Conservation (phyloP, 306 rosid species). For the Lathyrus oleraceus region DNA sequence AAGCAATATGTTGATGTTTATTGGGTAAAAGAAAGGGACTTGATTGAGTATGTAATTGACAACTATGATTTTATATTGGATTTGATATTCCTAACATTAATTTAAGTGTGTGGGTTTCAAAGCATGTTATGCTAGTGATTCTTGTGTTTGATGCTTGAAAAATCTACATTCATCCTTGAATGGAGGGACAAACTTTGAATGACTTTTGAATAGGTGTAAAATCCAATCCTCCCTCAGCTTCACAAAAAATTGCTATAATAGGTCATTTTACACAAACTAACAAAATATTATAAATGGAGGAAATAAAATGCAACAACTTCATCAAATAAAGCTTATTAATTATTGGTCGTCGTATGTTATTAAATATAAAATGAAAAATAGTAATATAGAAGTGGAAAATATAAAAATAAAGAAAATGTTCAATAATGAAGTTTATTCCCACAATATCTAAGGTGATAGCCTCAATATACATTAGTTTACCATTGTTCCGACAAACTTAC, state of each 20-base stretch:
- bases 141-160: background rate
- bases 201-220: background rate
- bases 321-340: no score
- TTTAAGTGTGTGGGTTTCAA: background rate
- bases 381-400: no score
- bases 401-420: no score
- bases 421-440: no score
- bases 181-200: background rate
- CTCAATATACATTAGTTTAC: no score
- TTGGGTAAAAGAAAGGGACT: background rate
- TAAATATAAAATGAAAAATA: no score
- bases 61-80: background rate
- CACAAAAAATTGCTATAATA: background rate
- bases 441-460: no score
- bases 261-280: background rate
- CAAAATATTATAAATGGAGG: background rate
- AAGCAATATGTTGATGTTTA: background rate
- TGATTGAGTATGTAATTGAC: constrained; percentile 4
- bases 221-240: background rate
- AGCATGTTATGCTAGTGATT: background rate
- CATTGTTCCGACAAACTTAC: no score
- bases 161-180: background rate
- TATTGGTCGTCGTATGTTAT: no score
- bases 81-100: background rate
- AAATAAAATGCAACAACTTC: no score